Conservation (phyloP, 1,284 basidiomycete genomes). For the Rhodotorula sp. region DNA sequence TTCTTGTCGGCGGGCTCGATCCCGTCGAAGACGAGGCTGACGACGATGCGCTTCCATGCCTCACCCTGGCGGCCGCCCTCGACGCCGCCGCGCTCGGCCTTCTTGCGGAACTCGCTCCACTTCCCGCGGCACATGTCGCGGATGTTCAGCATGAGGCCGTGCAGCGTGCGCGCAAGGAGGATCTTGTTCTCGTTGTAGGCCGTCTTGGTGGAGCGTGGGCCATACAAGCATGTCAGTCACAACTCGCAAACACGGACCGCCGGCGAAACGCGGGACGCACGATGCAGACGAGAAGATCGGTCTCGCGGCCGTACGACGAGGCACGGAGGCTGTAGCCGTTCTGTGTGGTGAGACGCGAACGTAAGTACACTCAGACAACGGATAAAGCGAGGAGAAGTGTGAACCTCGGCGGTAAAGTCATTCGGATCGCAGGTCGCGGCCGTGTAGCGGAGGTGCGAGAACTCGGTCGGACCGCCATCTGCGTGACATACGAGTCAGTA, state of each 20-base stretch:
- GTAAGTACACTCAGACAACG: neutral
- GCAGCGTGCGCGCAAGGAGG: slow-evolving; percentile 85
- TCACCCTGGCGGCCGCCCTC: slow-evolving; percentile 86
- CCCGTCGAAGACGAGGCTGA: slow-evolving; percentile 81
- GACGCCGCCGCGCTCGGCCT: slow-evolving; percentile 63
- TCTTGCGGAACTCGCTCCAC: slow-evolving; percentile 78
- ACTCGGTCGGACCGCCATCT: slow-evolving; percentile 69
- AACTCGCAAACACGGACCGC: too few species aligned
- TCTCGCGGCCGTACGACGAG: slow-evolving; percentile 82
- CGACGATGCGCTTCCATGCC: slow-evolving; percentile 92
- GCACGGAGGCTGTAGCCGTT: slow-evolving; percentile 79
- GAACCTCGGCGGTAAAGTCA: slow-evolving; percentile 70
- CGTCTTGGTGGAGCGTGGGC: slow-evolving; percentile 10
- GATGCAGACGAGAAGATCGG: slow-evolving; percentile 77
- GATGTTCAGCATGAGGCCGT: slow-evolving; percentile 96
- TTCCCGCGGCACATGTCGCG: slow-evolving; percentile 98
- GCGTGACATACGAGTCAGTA: neutral
- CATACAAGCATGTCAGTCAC: neutral
- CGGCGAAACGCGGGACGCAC: slow-evolving; percentile 20
- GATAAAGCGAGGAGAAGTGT: neutral
- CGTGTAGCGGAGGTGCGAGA: slow-evolving; percentile 88
- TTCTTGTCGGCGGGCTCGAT: slow-evolving; percentile 95
- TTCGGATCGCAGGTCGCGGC: slow-evolving; percentile 91
- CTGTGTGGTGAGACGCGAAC: slow-evolving; percentile 40
- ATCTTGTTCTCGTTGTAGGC: slow-evolving; percentile 92